Percentiles rank a stretch among this genome's conserved stretches.
Conservation (phyloP, 805 yeast genomes). For the Sugiyamaella marilandica region DNA sequence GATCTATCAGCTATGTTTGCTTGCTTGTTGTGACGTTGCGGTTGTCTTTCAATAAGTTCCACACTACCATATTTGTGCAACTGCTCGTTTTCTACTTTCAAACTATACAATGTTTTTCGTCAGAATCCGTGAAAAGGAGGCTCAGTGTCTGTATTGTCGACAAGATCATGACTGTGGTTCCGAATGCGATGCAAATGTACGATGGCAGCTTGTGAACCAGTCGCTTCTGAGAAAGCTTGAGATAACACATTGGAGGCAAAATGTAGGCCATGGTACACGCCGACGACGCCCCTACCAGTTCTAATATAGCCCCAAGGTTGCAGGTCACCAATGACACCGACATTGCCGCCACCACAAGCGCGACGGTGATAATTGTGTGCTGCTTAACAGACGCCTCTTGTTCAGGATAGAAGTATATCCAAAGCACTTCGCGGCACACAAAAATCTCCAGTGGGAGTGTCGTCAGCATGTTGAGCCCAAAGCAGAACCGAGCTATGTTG, state of each 20-base stretch:
- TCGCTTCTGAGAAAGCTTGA: conserved; percentile 52
- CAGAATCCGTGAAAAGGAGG: conserved; percentile 39
- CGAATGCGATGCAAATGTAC: conserved; percentile 61
- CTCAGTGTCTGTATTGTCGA: conserved; percentile 73
- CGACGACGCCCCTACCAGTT: conserved; percentile 86
- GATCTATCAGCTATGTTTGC: neutral
- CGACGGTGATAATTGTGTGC: conserved; percentile 62
- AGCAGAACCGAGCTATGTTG: conserved; percentile 83
- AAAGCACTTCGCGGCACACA: conserved; percentile 83
- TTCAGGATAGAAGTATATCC: conserved; percentile 47
- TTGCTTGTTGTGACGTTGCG: too few species aligned
- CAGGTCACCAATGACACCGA: conserved; percentile 73
- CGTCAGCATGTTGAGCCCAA: conserved; percentile 87
- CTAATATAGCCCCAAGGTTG: conserved; percentile 82
- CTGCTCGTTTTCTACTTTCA: conserved; percentile 1
- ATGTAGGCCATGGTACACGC: conserved; percentile 92
- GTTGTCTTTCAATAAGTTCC: neutral
- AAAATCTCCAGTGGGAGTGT: conserved; percentile 88
- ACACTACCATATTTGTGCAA: neutral
- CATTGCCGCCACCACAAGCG: conserved; percentile 66
- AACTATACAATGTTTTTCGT: conserved; percentile 47
- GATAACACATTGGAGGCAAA: conserved; percentile 78
- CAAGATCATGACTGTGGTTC: conserved; percentile 68
- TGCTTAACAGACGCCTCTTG: conserved; percentile 27
- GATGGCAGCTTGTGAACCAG: conserved; percentile 53